Evolutionary conservation across 1,284 basidiomycete genomes (phyloP), one percentile per base, ranked within the genome.

Genomic region (Boletellus deceptivus): DNA sequence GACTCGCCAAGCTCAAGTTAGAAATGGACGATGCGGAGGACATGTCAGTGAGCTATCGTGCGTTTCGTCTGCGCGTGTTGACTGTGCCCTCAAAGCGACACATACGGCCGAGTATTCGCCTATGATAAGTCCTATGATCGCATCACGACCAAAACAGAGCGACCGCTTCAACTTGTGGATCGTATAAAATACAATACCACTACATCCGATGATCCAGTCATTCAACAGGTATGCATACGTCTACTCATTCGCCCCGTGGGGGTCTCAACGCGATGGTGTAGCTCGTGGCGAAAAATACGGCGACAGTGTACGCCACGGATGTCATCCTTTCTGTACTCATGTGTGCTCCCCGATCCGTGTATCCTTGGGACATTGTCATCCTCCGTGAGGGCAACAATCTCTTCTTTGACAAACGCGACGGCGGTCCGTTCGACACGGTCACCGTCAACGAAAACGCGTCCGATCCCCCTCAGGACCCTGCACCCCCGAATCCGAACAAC

Each of bases 311-410:
- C 69, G 89, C 93, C 20, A 99, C 96, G 35, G 97, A 99, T 75
- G 86, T 90, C 56, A 98, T 99, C 66, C 83, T 99, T 44, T 89
- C 91, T 55, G 88, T 98, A 17, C 84, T 99, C 57, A 99, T 99
- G 97, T 93, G 90, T 61, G 89, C 96, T 8, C 86, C 93, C 6
- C 81, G 97, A 58, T 95, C 94, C 14, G 91, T 98, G 54, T 96
- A 98, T 74, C 96, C 97, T 22, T 99, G 97, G 97, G 97, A 99
- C 70, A 93, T 99, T 56, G 90, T 99, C 57, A 89, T 99, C 60
- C 81, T 93, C 46, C 87, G 93, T 47, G 92, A 97, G 65, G 94
- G 93, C 37, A 87, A 94, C 74, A 92, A 89, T 70, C 74, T 99
- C 22, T 99, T 93, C 79, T 84, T 99, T 59, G 97, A 99, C 79